Evolutionary conservation across 257 asterid genomes (phyloP).

Genomic region (Linaria vulgaris): DNA sequence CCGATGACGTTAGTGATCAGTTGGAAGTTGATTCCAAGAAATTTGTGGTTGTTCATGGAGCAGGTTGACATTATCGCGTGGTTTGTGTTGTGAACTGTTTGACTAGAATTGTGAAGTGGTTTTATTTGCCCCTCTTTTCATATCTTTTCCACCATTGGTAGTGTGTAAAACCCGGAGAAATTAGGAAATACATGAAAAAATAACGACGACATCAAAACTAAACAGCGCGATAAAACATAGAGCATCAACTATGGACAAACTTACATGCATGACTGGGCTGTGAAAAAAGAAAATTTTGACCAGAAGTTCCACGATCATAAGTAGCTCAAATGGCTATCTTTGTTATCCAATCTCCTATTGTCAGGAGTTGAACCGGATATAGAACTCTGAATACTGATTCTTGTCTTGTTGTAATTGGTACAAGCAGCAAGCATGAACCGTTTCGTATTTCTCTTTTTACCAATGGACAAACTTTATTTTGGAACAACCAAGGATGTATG

Average conservation of each 20-base stretch:
- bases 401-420: slow-evolving; percentile 4
- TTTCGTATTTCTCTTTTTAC: slow-evolving; percentile 11
- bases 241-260: no score
- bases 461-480: slow-evolving; percentile 1
- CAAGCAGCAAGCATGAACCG: slow-evolving; percentile 14
- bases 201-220: neutral
- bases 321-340: no score
- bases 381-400: neutral
- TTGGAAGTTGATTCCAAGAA: slow-evolving; percentile 42
- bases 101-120: neutral
- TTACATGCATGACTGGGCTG: no score
- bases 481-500: neutral
- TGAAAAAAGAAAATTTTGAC: no score
- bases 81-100: slow-evolving; percentile 16
- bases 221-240: neutral
- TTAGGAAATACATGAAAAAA: neutral
- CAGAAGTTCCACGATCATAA: no score
- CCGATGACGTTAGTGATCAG: slow-evolving; percentile 43
- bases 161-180: neutral
- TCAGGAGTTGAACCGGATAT: neutral
- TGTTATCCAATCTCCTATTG: neutral
- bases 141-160: neutral
- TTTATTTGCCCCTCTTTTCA: slow-evolving; percentile 6
- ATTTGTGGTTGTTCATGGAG: slow-evolving; percentile 86
- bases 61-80: slow-evolving; percentile 56